Conservation (phyloP, 176 grass and related monocot species). For the Oropetium thomaeum region DNA sequence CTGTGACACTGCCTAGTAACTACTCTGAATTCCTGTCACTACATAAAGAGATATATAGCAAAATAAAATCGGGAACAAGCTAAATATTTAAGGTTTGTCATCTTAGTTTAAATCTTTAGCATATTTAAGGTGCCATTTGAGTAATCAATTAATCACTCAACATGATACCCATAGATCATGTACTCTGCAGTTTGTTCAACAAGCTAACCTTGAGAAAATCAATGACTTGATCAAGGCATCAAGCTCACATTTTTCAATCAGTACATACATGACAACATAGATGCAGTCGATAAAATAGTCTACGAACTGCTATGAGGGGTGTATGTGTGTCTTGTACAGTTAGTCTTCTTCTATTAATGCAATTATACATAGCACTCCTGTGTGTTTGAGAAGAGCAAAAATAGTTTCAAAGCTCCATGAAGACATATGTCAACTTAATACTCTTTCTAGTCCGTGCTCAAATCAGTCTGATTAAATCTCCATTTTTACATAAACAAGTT, state of each 20-base stretch:
- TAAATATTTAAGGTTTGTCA: not conserved
- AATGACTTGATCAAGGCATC: not conserved
- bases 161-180: not conserved
- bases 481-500: conserved; percentile 6
- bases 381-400: not conserved
- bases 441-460: not conserved
- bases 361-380: not conserved
- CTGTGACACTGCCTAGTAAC: not conserved
- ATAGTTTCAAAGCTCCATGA: conserved; percentile 3
- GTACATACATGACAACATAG: conserved; percentile 1
- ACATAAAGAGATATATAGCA: not conserved
- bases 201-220: not conserved
- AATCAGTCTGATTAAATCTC: not conserved
- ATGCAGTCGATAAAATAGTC: not conserved
- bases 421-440: not conserved
- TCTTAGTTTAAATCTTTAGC: conserved; percentile 4
- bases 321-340: not conserved
- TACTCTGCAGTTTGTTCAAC: conserved; percentile 11
- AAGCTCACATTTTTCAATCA: not conserved
- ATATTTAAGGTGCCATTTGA: conserved; percentile 10
- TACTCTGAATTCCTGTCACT: not conserved
- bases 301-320: not conserved
- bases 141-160: conserved; percentile 2
- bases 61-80: not conserved
- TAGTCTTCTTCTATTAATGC: not conserved